Base-by-base conservation (phyloP, 139 green algal species). In the Zygnema circumcarinatum region DNA sequence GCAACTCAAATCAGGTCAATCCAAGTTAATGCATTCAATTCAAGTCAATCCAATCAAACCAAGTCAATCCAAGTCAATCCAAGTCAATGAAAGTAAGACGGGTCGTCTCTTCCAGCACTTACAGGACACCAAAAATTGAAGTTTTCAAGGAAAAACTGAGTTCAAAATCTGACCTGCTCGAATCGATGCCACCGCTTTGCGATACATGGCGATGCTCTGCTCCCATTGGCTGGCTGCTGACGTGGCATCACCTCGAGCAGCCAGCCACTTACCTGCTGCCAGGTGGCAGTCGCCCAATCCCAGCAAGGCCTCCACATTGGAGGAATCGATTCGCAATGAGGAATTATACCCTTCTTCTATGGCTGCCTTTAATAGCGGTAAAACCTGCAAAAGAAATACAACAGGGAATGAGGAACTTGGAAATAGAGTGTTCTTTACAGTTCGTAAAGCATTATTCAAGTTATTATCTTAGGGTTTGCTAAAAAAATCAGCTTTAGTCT, bases 321-420 rank as follows among this genome's bases (percentile, higher is more conserved):
- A 29, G 2, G 76, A 62, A 62, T 84, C 76, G 76, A 75, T 90
- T 2, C 87, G 88, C 86, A 96, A 91, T 11, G 94, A 94, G 0
- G 84, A 90, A 0, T 35, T 38, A 81, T 96, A 97, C 0, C 95
- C 95, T 38, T 95, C 85, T 0, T 86, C 36, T 35, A 95, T 38
- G 0, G 95, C 95, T 1, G 78, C 42, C 3, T 88, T 52, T 33
- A 93, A 56, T 31, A 82, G 96, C 93, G 0, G 94, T 93, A 38
- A 16, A 11, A 41, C 69, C 69, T 78, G 69, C 11, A 78, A 41
- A 16, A 78, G 69, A 39, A 41, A 39, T 39, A 38, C 69, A 78
- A 41, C 7, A 52, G 69, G 16, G 35, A 38, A 20, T 22, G 69
- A 41, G 69, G 35, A 72, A 72, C 54, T n/a, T 33, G 54, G 25